phyloP scores from a whole-genome alignment of 2,329 filamentous ascomycete species.

The Venturia nashicola region DNA sequence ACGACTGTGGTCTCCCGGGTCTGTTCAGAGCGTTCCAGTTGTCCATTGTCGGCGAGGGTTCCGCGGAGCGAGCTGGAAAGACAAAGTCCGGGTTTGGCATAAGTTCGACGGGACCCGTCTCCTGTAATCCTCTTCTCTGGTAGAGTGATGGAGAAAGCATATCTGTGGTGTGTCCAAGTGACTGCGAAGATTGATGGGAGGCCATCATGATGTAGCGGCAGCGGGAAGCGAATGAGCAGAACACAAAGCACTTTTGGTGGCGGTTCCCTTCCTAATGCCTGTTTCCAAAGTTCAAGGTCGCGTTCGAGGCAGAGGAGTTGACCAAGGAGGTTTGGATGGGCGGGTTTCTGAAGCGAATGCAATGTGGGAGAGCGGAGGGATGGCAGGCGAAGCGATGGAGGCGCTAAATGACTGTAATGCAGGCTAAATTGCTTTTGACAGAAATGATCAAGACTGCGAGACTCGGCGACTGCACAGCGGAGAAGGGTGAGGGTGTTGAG shows the following conservation, averaged over 20 bases:
- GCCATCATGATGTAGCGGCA: not conserved
- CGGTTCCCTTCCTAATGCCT: too few relatives aligned
- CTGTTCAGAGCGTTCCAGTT: constrained; percentile 19
- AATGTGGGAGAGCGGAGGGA: not conserved
- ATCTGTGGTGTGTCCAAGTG: not conserved
- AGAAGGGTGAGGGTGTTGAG: not conserved
- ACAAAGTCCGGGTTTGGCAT: constrained; percentile 36
- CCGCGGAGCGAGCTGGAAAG: constrained; percentile 28
- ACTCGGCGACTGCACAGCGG: not conserved
- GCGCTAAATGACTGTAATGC: not conserved
- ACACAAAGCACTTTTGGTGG: not conserved
- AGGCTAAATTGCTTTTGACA: not conserved
- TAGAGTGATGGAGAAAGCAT: constrained; percentile 4
- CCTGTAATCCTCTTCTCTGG: constrained; percentile 1
- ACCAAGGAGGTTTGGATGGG: not conserved
- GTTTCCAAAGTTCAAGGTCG: not conserved
- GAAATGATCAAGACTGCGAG: not conserved
- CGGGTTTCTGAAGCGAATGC: not conserved
- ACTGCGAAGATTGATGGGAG: not conserved
- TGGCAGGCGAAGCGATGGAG: not conserved
- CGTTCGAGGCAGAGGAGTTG: not conserved
- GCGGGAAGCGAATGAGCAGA: not conserved
- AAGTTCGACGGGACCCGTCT: constrained; percentile 22
- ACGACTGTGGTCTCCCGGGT: constrained; percentile 21
- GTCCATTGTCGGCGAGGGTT: constrained; percentile 12